A percentile compares a stretch with the other conserved stretches of the same genome.
These are phyloP conservation scores for Pseudevernia furfuracea DNA, from an alignment of 495 filamentous ascomycete species.

Conservation along the genomic window DNA sequence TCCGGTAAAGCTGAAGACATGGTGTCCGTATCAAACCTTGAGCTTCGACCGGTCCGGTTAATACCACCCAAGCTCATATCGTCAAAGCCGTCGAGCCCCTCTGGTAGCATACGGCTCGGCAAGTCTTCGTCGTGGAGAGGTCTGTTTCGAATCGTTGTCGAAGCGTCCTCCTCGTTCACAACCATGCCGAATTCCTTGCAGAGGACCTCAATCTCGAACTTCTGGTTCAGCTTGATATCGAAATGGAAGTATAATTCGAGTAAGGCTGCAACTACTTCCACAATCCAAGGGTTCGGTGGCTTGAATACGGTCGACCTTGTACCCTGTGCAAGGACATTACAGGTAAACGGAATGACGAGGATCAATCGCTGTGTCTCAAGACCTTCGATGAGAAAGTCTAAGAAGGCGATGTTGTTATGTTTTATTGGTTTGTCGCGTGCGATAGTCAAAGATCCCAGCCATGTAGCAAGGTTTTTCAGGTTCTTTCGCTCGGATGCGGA, in stretches of 20 bases:
- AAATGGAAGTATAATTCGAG: slow-evolving; percentile 87
- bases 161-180: slow-evolving; percentile 77
- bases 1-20: slow-evolving; percentile 73
- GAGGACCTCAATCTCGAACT: slow-evolving; percentile 96
- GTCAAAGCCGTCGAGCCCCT: slow-evolving; percentile 69
- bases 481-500: slow-evolving; percentile 74
- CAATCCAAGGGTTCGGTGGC: slow-evolving; percentile 92
- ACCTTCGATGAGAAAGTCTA: slow-evolving; percentile 85
- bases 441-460: slow-evolving; percentile 90
- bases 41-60: slow-evolving; percentile 55
- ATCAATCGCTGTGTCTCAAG: slow-evolving; percentile 82
- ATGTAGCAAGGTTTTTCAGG: slow-evolving; percentile 83
- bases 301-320: slow-evolving; percentile 81
- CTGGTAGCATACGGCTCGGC: slow-evolving; percentile 48
- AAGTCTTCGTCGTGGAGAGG: slow-evolving; percentile 49
- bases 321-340: slow-evolving; percentile 83
- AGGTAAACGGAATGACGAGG: slow-evolving; percentile 91
- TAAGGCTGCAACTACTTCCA: slow-evolving; percentile 83
- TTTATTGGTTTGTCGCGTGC: slow-evolving; percentile 93
- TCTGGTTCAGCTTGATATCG: slow-evolving; percentile 90
- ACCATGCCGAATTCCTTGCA: slow-evolving; percentile 87
- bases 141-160: slow-evolving; percentile 69
- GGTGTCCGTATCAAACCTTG: slow-evolving; percentile 63
- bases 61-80: slow-evolving; percentile 68
- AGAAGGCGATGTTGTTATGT: slow-evolving; percentile 94